Base-by-base conservation (phyloP, 176 grass and related monocot genomes). In the Musa acuminata region DNA sequence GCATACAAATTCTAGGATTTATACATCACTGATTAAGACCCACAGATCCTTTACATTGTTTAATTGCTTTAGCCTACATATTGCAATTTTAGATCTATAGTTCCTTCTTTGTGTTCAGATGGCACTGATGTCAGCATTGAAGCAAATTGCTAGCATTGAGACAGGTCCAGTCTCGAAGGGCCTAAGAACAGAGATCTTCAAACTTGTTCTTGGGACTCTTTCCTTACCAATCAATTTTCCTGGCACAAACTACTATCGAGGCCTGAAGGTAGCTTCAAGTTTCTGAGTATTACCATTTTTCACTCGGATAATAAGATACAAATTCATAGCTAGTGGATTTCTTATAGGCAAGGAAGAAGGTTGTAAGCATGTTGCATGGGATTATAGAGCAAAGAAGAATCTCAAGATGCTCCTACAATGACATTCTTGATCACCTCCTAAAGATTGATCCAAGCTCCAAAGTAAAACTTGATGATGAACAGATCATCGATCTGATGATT, bases 401-500 rank as follows among this genome's bases (percentile, higher is more conserved):
- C 52, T 67, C 76, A 9, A 67, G 13, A 52, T 65, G 76, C 62
- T 52, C 29, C 24, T 66, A 52, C 49, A 52, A 67, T 78, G 76
- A 78, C 64, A 48, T 78, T 22, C 64, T 78, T 66, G 76, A 67
- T 78, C n/a, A 2, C 43, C 29, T 78, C 3, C 26, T 78, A 22
- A 78, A 50, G 29, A 63, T 19, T 51, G 49, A 51, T 50, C 60
- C 54, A 13, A 52, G 29, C 48, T 48, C 53, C 20, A 78, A 51
- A 52, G 26, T 13, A 55, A 78, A 66, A 21, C 55, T 66, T 23
- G 27, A 53, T 2, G 59, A 68, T 17, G 62, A 78, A 27, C 76
- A 78, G 76, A 78, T 78, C 48, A 78, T 78, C 13, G 76, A 78
- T 78, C 62, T 63, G 55, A 78, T 78, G 13, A 78, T 78, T 65